Conservation (phyloP, 2,329 filamentous ascomycete species). For the Nigrospora osmanthi region DNA sequence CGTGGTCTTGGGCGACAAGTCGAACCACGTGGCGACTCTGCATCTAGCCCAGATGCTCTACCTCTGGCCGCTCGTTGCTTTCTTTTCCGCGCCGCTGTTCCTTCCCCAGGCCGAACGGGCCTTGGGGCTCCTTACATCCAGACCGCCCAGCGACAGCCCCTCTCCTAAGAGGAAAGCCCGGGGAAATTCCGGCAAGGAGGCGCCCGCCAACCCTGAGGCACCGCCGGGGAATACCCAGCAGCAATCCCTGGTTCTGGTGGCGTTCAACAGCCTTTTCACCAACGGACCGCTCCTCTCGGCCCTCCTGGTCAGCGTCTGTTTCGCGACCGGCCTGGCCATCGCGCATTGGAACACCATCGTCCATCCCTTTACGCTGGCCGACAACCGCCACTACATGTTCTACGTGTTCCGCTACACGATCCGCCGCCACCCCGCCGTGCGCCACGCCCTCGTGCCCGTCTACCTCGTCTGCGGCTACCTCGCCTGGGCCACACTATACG, state of each 20-base stretch:
- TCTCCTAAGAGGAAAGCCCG: not conserved
- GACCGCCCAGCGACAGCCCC: not conserved
- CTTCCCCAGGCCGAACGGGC: slow-evolving; percentile 39
- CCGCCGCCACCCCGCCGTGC: slow-evolving; percentile 52
- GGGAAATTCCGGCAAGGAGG: too few relatives aligned
- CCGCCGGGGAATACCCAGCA: not conserved
- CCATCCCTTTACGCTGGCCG: slow-evolving; percentile 91
- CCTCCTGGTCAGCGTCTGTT: slow-evolving; percentile 24
- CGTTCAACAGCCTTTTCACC: slow-evolving; percentile 18
- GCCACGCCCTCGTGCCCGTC: slow-evolving; percentile 58
- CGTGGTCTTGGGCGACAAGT: slow-evolving; percentile 90
- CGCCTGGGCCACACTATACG: slow-evolving; percentile 52
- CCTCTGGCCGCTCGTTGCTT: slow-evolving; percentile 81
- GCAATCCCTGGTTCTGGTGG: slow-evolving; percentile 3
- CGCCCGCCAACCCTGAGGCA: too few relatives aligned
- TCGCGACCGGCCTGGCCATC: slow-evolving; percentile 30
- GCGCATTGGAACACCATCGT: slow-evolving; percentile 85
- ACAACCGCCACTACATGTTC: slow-evolving; percentile 96
- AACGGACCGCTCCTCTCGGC: slow-evolving; percentile 25
- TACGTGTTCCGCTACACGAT: slow-evolving; percentile 88
- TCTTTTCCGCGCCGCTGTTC: slow-evolving; percentile 81
- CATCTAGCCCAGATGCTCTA: slow-evolving; percentile 93
- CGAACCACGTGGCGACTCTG: slow-evolving; percentile 83
- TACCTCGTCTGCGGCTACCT: slow-evolving; percentile 68
- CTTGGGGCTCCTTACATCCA: not conserved